A percentile compares a stretch with the other conserved stretches of the same genome.
These are phyloP conservation scores for Colletotrichum endophyticum DNA, from an alignment of 2,329 filamentous ascomycete genomes.

Conservation along the genomic window DNA sequence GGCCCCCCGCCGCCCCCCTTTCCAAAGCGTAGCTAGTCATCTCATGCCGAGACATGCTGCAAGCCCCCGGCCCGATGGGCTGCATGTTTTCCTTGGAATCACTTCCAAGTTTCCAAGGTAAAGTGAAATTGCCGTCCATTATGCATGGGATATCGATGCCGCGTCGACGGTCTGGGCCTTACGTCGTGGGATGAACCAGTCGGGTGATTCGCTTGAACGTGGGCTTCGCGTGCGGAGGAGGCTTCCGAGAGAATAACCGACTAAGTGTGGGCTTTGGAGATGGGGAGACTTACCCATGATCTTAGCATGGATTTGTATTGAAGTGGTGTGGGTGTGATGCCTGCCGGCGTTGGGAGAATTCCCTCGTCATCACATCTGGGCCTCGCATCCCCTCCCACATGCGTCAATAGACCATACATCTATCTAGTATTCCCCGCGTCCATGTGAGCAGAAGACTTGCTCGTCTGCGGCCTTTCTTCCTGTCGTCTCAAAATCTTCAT, in stretches of 20 bases:
- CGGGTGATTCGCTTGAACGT: not conserved
- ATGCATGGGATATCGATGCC: not conserved
- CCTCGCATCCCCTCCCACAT: not conserved
- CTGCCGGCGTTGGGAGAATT: not conserved
- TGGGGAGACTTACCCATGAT: not conserved
- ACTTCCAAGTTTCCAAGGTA: not conserved
- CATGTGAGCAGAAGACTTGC: not conserved
- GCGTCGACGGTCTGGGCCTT: not conserved
- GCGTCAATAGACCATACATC: constrained; percentile 1
- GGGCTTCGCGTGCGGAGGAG: not conserved
- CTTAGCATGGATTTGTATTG: not conserved
- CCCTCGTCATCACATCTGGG: not conserved
- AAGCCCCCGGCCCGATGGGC: constrained; percentile 14
- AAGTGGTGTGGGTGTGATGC: not conserved
- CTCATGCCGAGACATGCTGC: constrained; percentile 1
- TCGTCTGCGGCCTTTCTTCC: not conserved
- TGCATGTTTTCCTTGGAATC: constrained; percentile 1
- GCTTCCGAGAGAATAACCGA: not conserved
- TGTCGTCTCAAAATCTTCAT: not conserved
- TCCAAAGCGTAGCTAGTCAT: not conserved
- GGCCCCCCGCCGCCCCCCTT: not conserved
- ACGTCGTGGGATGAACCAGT: not conserved
- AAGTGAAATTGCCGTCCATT: not conserved
- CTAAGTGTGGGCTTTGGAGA: not conserved
- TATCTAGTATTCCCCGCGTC: not conserved